Evolutionary conservation across 768 basidiomycete genomes (phyloP).

Genomic region (Termitomyces sp.): DNA sequence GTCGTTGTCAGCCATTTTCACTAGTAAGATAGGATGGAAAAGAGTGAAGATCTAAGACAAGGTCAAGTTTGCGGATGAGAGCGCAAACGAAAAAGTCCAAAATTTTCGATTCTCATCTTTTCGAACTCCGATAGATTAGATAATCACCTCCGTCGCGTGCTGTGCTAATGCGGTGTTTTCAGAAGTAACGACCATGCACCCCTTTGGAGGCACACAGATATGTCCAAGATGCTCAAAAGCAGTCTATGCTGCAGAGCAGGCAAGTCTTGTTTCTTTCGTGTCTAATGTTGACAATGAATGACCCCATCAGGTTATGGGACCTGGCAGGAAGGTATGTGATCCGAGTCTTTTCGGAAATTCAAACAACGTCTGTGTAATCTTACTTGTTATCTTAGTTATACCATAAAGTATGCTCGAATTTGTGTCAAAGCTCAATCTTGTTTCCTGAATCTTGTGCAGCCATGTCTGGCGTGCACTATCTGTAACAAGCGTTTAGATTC

Average conservation of each 20-base stretch:
- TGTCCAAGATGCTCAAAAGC: conserved; percentile 74
- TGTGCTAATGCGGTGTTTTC: not conserved
- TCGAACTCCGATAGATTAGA: conserved; percentile 22
- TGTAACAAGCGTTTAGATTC: conserved; percentile 83
- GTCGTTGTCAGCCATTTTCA: conserved; percentile 87
- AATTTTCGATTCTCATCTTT: conserved; percentile 15
- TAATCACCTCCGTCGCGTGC: conserved; percentile 11
- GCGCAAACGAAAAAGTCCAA: conserved; percentile 14
- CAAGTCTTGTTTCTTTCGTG: conserved; percentile 23
- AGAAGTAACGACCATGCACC: conserved; percentile 48
- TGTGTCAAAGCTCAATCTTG: not conserved
- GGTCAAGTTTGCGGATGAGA: conserved; percentile 17
- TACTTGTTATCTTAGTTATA: conserved; percentile 50
- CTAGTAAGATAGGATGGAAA: conserved; percentile 19
- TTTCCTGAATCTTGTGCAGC: conserved; percentile 36
- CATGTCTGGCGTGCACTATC: conserved; percentile 72
- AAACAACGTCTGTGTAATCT: not conserved
- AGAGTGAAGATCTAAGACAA: conserved; percentile 22
- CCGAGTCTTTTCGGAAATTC: not conserved
- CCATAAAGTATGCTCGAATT: conserved; percentile 54
- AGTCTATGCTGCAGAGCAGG: conserved; percentile 90
- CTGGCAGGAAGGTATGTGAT: conserved; percentile 74
- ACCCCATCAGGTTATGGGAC: conserved; percentile 66
- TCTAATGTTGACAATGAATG: conserved; percentile 7
- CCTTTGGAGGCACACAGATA: conserved; percentile 65